These are phyloP conservation scores for Debaryomyces subglobosus DNA, from an alignment of 1,139 yeast species.

Conservation along the genomic window DNA sequence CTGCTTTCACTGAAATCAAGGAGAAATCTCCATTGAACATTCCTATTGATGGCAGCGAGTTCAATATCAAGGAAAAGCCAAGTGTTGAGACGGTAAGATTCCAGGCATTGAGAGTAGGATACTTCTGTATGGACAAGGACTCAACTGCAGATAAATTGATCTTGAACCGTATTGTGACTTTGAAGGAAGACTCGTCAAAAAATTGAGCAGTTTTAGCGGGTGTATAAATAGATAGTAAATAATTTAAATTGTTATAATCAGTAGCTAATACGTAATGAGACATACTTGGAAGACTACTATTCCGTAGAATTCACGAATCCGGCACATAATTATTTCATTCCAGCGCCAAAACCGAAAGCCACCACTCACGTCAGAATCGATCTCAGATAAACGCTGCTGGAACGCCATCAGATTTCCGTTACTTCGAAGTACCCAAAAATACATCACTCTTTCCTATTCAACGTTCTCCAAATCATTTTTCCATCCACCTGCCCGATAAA, in stretches of 20 bases:
- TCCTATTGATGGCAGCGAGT: constrained; percentile 65
- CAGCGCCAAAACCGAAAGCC: background rate
- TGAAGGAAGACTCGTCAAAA: constrained; percentile 74
- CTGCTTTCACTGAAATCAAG: constrained; percentile 70
- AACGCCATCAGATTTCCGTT: too few species aligned
- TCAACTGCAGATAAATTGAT: constrained; percentile 61
- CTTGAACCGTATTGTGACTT: constrained; percentile 85
- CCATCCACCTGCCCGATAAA: too few species aligned
- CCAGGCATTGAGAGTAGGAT: constrained; percentile 97
- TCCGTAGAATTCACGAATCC: background rate
- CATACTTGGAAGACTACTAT: background rate
- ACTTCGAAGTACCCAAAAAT: too few species aligned
- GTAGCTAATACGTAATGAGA: background rate
- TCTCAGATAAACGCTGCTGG: background rate
- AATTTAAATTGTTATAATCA: background rate
- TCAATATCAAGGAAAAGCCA: constrained; percentile 63
- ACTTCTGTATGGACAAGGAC: constrained; percentile 90
- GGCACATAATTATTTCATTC: background rate
- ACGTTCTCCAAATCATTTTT: too few species aligned
- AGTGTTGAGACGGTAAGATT: constrained; percentile 88
- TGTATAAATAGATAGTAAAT: background rate
- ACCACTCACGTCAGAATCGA: background rate
- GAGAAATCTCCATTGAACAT: constrained; percentile 77
- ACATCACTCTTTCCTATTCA: too few species aligned
- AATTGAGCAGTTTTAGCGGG: constrained; percentile 15